Evolutionary conservation across 2,329 filamentous ascomycete genomes (phyloP).

Genomic region (Sporothrix globosa): DNA sequence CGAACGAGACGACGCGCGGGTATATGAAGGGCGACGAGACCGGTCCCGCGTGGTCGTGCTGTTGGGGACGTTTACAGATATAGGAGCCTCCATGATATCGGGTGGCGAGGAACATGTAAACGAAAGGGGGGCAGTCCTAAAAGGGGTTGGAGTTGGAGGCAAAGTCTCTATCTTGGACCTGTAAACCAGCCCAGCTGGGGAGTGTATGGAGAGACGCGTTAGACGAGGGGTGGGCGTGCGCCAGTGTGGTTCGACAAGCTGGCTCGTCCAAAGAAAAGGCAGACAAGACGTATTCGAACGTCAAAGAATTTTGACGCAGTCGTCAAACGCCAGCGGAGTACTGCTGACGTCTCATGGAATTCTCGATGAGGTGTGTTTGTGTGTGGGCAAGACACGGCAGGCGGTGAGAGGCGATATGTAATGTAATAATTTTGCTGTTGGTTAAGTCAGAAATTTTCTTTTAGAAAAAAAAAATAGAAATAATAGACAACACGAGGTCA

Average conservation of each 20-base stretch:
- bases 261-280: slow-evolving; percentile 6
- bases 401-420: slow-evolving; percentile 18
- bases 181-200: slow-evolving; percentile 21
- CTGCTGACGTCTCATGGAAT: slow-evolving; percentile 22
- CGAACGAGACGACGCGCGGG: slow-evolving; percentile 31
- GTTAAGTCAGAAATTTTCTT: slow-evolving; percentile 7
- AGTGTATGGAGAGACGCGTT: background rate
- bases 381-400: slow-evolving; percentile 14
- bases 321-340: slow-evolving; percentile 14
- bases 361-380: background rate
- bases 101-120: slow-evolving; percentile 9
- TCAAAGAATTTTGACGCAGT: slow-evolving; percentile 5
- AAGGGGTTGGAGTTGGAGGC: slow-evolving; percentile 4
- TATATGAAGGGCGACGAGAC: slow-evolving; percentile 29
- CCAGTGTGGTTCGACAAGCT: background rate
- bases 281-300: background rate
- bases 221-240: background rate
- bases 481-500: background rate
- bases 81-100: slow-evolving; percentile 32
- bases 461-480: background rate
- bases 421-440: background rate
- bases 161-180: slow-evolving; percentile 4
- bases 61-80: slow-evolving; percentile 23
- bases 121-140: background rate
- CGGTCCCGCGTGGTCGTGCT: slow-evolving; percentile 28